Evolutionary conservation across 192 early-diverging fungal genomes (phyloP), one percentile per base, ranked within the genome.

Genomic region (Lobosporangium transversale): DNA sequence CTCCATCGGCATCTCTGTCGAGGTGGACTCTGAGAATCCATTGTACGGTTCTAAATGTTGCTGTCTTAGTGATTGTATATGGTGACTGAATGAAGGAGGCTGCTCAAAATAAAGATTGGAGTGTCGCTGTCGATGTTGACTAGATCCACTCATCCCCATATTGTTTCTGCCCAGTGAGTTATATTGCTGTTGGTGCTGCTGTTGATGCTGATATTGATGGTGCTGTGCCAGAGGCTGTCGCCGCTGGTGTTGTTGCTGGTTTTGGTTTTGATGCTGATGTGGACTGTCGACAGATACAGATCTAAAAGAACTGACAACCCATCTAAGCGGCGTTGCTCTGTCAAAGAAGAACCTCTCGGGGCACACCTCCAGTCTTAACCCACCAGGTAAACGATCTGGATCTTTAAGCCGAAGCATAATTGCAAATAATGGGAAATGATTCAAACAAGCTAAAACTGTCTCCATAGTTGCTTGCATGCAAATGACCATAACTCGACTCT

Each of bases 381-480:
- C 88, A 86, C 94, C 94, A 31, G 97, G 95, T 35, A 99, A 79
- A 62, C 94, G 82, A 33, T 81, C 88, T 9, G 95, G 93, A 68
- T 98, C 94, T 59, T 94, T 94, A 30, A 97, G 48, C 26, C 96
- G 84, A 32, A 96, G 65, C 85, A 95, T 88, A n/a, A 97, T 83
- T 29, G 94, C 95, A 85, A 98, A 97, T 12, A 97, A 79, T 15
- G 97, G 97, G 68, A 97, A 98, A 70, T 99, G 97, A 70, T 99
- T 99, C 24, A 99, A 79, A 47, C 96, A 86, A 0, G 93, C 95
- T 18, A 99, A 79, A 4, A 93, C 23, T 12, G 95, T 92, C 74
- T 99, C 95, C 79, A 94, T 79, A 3, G 88, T 70, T 1, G 90
- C 94, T 67, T 96, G 94, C 3, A 92, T 82, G 58, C 89, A 84